Evolutionary conservation across 108 stramenopile genomes (phyloP).

Genomic region (Conticribra weissflogii): DNA sequence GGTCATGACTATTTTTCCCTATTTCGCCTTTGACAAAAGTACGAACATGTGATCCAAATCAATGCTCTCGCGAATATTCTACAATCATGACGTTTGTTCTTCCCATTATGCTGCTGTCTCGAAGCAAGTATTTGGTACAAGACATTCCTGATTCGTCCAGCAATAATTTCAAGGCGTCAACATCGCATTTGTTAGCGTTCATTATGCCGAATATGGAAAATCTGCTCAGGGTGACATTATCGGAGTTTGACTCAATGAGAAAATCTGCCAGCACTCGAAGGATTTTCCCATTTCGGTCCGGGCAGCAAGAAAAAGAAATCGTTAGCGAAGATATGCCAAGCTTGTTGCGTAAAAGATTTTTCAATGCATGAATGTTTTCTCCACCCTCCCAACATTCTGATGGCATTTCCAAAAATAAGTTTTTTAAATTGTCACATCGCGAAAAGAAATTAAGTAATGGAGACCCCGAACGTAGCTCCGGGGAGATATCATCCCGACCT

Average conservation of each 20-base stretch:
- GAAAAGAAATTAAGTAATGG: conserved; percentile 16
- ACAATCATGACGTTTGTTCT: not conserved
- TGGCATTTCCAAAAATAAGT: conserved; percentile 5
- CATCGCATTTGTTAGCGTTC: not conserved
- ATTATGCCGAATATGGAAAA: conserved; percentile 9
- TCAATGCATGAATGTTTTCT: not conserved
- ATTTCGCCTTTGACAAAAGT: too few species aligned
- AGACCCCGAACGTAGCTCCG: not conserved
- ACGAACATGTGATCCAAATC: too few species aligned
- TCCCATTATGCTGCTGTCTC: not conserved
- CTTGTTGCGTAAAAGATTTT: conserved; percentile 5
- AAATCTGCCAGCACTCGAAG: conserved; percentile 1
- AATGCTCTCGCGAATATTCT: too few species aligned
- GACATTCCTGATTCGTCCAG: conserved; percentile 10
- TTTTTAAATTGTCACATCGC: conserved; percentile 5
- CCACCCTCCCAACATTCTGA: conserved; percentile 1
- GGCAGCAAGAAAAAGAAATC: conserved; percentile 9
- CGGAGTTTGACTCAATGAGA: not conserved
- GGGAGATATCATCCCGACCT: not conserved
- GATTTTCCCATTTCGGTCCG: conserved; percentile 10
- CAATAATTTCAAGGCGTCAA: not conserved
- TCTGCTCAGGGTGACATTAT: not conserved
- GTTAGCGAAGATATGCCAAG: not conserved
- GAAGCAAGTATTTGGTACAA: not conserved
- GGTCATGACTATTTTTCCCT: too few species aligned